These are phyloP conservation scores for Kurtzmaniella quercitrusa DNA, from an alignment of 1,139 yeast species.

Conservation along the genomic window DNA sequence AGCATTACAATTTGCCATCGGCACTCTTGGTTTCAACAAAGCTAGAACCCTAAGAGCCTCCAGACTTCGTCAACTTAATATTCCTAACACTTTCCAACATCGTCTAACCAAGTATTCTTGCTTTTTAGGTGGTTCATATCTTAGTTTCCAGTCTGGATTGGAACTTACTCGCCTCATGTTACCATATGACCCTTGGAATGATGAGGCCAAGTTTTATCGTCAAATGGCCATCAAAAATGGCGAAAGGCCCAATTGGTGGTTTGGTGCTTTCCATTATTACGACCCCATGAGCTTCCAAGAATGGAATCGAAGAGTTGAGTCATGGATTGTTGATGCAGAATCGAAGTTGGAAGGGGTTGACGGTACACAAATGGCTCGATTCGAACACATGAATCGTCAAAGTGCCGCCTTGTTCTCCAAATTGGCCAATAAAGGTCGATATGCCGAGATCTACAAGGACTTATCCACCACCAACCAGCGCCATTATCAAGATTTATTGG, in stretches of 20 bases:
- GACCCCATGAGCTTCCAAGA: constrained; percentile 49
- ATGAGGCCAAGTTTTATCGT: constrained; percentile 51
- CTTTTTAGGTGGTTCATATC: constrained; percentile 17
- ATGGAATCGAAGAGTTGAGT: constrained; percentile 39
- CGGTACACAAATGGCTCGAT: not conserved
- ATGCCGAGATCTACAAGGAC: constrained; percentile 23
- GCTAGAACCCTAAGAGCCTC: constrained; percentile 15
- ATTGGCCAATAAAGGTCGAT: constrained; percentile 17
- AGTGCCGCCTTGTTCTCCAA: constrained; percentile 2
- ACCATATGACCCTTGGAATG: constrained; percentile 63
- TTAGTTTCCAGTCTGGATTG: constrained; percentile 37
- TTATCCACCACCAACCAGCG: constrained; percentile 20
- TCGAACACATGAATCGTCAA: not conserved
- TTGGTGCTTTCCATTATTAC: constrained; percentile 51
- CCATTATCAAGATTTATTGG: constrained; percentile 19
- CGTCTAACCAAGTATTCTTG: constrained; percentile 14
- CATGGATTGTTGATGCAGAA: constrained; percentile 21
- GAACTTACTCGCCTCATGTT: constrained; percentile 46
- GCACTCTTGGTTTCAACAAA: constrained; percentile 24
- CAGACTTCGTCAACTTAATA: constrained; percentile 12
- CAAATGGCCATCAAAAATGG: constrained; percentile 40
- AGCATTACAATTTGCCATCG: constrained; percentile 44
- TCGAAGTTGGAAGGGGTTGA: constrained; percentile 11
- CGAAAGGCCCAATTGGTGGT: constrained; percentile 49
- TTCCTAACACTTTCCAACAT: constrained; percentile 13